phyloP scores from a whole-genome alignment of 2,329 filamentous ascomycete genomes.

The Westerdykella sp. region DNA sequence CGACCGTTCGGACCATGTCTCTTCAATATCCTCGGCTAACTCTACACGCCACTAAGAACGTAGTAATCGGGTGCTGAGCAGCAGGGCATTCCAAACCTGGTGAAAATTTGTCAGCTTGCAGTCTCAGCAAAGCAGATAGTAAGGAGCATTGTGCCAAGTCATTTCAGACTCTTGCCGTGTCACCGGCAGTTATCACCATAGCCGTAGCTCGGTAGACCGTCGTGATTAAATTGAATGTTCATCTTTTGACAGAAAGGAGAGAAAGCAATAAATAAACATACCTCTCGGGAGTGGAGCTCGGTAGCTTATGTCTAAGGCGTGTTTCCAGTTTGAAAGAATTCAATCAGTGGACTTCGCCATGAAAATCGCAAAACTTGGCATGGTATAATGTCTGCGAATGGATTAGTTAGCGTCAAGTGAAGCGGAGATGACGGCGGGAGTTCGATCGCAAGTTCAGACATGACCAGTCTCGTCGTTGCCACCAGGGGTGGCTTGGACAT shows the following conservation, averaged over 20 bases:
- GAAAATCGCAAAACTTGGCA: too few relatives aligned
- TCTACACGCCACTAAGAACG: too few relatives aligned
- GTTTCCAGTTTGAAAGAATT: too few relatives aligned
- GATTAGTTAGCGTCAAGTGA: slow-evolving; percentile 19
- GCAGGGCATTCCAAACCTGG: too few relatives aligned
- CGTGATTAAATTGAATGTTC: slow-evolving; percentile 58
- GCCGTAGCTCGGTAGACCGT: slow-evolving; percentile 79
- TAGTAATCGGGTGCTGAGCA: too few relatives aligned
- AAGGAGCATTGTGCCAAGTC: too few relatives aligned
- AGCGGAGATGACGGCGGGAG: not conserved
- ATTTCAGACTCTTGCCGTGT: slow-evolving; percentile 53
- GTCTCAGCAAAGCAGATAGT: too few relatives aligned
- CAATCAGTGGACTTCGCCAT: too few relatives aligned
- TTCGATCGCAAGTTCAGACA: slow-evolving; percentile 21
- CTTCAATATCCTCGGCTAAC: too few relatives aligned
- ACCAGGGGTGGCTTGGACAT: slow-evolving; percentile 69
- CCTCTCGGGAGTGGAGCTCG: not conserved
- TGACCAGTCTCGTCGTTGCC: slow-evolving; percentile 44
- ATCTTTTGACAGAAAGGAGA: slow-evolving; percentile 23
- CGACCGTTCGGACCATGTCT: too few relatives aligned
- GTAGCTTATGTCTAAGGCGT: not conserved
- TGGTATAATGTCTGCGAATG: slow-evolving; percentile 6
- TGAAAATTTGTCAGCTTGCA: too few relatives aligned
- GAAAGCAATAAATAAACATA: slow-evolving; percentile 1
- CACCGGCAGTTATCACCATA: slow-evolving; percentile 76